Evolutionary conservation across 2,329 filamentous ascomycete species (phyloP), one percentile per base, ranked within the genome.

Genomic region (Coniochaeta sp.): DNA sequence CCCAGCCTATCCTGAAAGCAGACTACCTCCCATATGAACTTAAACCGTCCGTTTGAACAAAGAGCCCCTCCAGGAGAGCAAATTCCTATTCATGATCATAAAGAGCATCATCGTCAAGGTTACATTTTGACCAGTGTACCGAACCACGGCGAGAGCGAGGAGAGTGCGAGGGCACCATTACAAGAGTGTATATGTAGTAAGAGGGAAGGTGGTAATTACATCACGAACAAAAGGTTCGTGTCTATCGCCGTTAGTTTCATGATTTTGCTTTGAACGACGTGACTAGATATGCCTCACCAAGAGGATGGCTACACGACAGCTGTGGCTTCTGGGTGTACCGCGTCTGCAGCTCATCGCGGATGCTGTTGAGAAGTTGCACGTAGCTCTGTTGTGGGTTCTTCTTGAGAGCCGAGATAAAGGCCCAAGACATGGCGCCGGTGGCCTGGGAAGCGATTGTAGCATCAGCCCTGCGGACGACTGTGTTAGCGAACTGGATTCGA

Each of bases 361-460:
- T 96, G 75, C 89, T 96, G 81, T 97, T 98, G 68, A 99, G 83
- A 63, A 99, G 79, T 78, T 97, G 89, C 58, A 99, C 93, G 71
- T 99, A 99, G 78, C 92, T 97, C 79, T 99, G 95, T 71, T 97
- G 92, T 0, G 93, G 93, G 73, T 98, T 96, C 83, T 96, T 96
- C 79, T 91, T 93, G 66, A 99, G 83, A 50, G 93, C 89, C 6
- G 82, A 89, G 72, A 99, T 93, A 73, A 99, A 99, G 11, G 95
- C 95, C 87, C 90, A 98, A 1, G 92, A 96, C 95, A 99, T 98
- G 71, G 95, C 95, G 58, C 95, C 95, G 0, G 95, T 98, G 31
- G 95, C 93, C 76, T 97, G 85, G 58, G 92, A 89, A 38, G 83
- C 86, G 68, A 98, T 97, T 22, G 87, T 90, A n/a, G 93, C 93